Evolutionary conservation across 768 basidiomycete genomes (phyloP), one percentile per base, ranked within the genome.

Genomic region (Piloderma croceum): DNA sequence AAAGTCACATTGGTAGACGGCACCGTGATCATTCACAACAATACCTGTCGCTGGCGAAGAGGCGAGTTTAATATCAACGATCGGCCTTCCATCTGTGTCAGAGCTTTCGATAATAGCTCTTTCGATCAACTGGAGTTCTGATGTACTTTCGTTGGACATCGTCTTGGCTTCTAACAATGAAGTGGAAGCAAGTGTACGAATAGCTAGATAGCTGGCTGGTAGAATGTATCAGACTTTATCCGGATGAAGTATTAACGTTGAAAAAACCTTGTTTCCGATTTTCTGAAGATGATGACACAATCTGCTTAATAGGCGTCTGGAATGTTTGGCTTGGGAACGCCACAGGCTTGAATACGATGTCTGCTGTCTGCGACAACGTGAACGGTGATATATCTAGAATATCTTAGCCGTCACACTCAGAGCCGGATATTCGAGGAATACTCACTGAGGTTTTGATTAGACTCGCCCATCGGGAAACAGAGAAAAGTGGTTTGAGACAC

Each of bases 231-330:
- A 13, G 7, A 1, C 13, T 31, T 19, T 17, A 20, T 13, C 7
- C 39, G 20, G n/a, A 3, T 12, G 41, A 31, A 25, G 29, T 20
- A 33, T 41, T 27, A 41, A 23, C 21, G 32, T 36, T 36, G 27
- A 27, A 25, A 22, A 24, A 20, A n/a, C n/a, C n/a, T n/a, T n/a
- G n/a, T n/a, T n/a, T n/a, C n/a, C n/a, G n/a, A n/a, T n/a, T n/a
- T n/a, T n/a, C n/a, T n/a, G n/a, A n/a, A n/a, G n/a, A n/a, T n/a
- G n/a, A n/a, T n/a, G 68, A 52, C 5, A 61, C 57, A 34, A 88
- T 63, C 48, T 89, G 86, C 38, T 69, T 67, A 38, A 90, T 83
- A 10, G 86, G 83, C 3, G 84, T 85, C 15, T 71, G 60, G 44
- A 85, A 86, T 3, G 61, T 60, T 44, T 62, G 61, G 5, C 65